A percentile compares a stretch with the other conserved stretches of the same genome.
These are phyloP conservation scores for Fraxinus sp. DNA, from an alignment of 305 asterid genomes.

Conservation along the genomic window DNA sequence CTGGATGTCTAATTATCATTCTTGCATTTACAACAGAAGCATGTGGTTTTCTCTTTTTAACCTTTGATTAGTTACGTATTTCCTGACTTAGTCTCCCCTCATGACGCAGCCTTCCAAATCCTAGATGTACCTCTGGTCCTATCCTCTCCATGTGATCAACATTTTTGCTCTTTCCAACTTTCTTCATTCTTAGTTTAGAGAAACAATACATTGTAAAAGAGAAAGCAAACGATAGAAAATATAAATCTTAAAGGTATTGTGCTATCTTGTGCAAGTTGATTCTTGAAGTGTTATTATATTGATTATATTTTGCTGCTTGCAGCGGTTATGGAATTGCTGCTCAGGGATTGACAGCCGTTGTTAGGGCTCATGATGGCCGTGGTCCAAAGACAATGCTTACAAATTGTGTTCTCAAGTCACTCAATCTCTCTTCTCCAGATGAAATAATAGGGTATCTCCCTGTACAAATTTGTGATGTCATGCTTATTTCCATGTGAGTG, in stretches of 20 bases:
- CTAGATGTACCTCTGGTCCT: constrained; percentile 13
- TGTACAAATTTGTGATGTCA: constrained; percentile 12
- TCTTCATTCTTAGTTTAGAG: constrained; percentile 6
- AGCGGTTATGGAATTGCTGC: constrained; percentile 98
- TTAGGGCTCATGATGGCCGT: constrained; percentile 96
- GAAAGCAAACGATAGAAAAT: neutral
- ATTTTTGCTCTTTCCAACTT: constrained; percentile 5
- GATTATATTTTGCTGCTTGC: constrained; percentile 35
- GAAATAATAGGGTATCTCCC: constrained; percentile 79
- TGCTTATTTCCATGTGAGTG: constrained; percentile 13
- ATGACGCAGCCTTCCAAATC: neutral
- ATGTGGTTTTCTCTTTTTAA: neutral
- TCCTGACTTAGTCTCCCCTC: neutral
- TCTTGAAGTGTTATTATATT: constrained; percentile 17
- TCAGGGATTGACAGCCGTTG: constrained; percentile 79
- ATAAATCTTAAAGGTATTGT: constrained; percentile 12
- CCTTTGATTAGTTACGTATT: neutral
- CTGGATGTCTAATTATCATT: neutral
- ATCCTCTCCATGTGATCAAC: neutral
- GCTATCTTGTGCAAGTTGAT: constrained; percentile 8
- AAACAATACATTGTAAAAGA: neutral
- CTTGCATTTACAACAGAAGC: neutral
- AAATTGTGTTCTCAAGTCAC: constrained; percentile 52
- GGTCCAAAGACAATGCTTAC: constrained; percentile 83
- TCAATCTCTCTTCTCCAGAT: constrained; percentile 79